Evolutionary conservation across 2,329 filamentous ascomycete genomes (phyloP).

Genomic region (Trichoderma sp.): DNA sequence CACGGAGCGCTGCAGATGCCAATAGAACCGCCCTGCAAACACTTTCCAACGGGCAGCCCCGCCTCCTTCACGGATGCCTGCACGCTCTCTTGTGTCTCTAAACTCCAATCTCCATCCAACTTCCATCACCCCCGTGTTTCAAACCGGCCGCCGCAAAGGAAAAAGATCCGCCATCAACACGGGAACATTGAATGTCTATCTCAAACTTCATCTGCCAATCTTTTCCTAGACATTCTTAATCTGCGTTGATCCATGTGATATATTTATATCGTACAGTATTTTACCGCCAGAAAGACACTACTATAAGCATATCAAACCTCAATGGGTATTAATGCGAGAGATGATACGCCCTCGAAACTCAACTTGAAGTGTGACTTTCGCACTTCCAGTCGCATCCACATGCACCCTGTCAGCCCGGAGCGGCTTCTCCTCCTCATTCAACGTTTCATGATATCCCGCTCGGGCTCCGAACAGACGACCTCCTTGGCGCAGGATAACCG

Average conservation of each 20-base stretch:
- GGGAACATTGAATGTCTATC: background rate
- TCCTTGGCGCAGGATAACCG: constrained; percentile 8
- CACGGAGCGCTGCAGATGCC: constrained; percentile 16
- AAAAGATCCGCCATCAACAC: constrained; percentile 7
- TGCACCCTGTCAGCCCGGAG: constrained; percentile 1
- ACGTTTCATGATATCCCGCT: constrained; percentile 20
- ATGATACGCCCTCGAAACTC: background rate
- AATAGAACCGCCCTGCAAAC: background rate
- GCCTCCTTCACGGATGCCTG: no score
- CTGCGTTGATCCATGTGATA: background rate
- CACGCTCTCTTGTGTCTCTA: no score
- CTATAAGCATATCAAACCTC: background rate
- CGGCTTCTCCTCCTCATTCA: constrained; percentile 5
- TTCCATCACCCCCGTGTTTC: constrained; percentile 10
- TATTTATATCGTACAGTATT: background rate
- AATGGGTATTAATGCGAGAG: background rate
- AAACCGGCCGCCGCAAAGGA: background rate
- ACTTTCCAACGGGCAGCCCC: no score
- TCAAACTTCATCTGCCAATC: background rate
- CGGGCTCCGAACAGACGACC: constrained; percentile 4
- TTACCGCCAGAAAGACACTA: background rate
- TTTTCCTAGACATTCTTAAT: background rate
- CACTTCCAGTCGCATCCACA: no score
- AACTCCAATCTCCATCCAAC: background rate
- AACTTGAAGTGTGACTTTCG: no score